These are phyloP conservation scores for Coemansia sp. DNA, from an alignment of 371 early-diverging fungal genomes.

Conservation along the genomic window DNA sequence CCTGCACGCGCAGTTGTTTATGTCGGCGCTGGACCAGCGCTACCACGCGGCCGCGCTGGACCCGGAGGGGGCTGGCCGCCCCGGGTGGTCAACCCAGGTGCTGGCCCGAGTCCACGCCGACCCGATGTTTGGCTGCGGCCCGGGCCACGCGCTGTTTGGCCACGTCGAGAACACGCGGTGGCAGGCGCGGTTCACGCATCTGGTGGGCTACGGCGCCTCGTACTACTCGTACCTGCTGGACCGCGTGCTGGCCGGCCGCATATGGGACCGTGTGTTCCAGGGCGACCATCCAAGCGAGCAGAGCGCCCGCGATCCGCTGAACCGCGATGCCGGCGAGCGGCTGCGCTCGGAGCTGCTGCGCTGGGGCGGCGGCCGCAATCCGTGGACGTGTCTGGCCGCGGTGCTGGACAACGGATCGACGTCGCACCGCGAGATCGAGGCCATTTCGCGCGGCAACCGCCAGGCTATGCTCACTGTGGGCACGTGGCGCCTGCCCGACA, in stretches of 20 bases:
- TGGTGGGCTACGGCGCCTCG: slow-evolving; percentile 88
- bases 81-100: slow-evolving; percentile 41
- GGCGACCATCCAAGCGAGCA: slow-evolving; percentile 49
- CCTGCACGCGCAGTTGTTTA: slow-evolving; percentile 80
- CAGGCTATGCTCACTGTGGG: slow-evolving; percentile 74
- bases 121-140: slow-evolving; percentile 29
- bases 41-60: slow-evolving; percentile 54
- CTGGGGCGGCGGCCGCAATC: slow-evolving; percentile 95
- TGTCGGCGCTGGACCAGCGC: slow-evolving; percentile 85
- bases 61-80: neutral
- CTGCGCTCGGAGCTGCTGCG: slow-evolving; percentile 72
- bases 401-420: slow-evolving; percentile 63
- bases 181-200: slow-evolving; percentile 91
- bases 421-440: slow-evolving; percentile 31
- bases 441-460: slow-evolving; percentile 61
- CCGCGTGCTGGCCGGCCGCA: slow-evolving; percentile 72
- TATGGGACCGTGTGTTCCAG: slow-evolving; percentile 73
- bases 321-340: slow-evolving; percentile 55
- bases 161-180: slow-evolving; percentile 65
- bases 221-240: slow-evolving; percentile 95
- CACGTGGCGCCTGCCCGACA: slow-evolving; percentile 61
- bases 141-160: slow-evolving; percentile 29
- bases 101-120: slow-evolving; percentile 19
- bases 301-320: slow-evolving; percentile 27
- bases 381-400: slow-evolving; percentile 77